Evolutionary conservation across 169 alveolate species (phyloP).

Genomic region (Cryptosporidium tyzzeri): DNA sequence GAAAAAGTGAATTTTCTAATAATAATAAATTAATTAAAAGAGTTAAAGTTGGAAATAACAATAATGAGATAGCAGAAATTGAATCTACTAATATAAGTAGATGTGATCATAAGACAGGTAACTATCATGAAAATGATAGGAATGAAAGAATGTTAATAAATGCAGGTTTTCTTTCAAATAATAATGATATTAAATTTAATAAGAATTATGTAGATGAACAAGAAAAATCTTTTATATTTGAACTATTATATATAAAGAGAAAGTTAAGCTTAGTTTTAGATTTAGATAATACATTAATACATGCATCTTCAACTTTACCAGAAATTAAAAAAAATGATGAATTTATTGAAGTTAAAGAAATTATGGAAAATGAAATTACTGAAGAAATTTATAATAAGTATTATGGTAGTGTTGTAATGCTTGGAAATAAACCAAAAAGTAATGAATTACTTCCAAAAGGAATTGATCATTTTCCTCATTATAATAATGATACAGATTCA

Average conservation of each 20-base stretch:
- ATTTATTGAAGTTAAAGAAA: background rate
- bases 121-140: background rate
- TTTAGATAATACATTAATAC: constrained; percentile 85
- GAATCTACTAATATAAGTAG: background rate
- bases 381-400: constrained; percentile 30
- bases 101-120: background rate
- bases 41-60: background rate
- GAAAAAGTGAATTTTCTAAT: background rate
- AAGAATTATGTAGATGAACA: constrained; percentile 34
- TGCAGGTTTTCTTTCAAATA: constrained; percentile 69
- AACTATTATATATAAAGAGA: constrained; percentile 67
- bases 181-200: constrained; percentile 31
- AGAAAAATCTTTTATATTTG: constrained; percentile 55
- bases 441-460: constrained; percentile 46
- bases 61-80: background rate
- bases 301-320: constrained; percentile 81
- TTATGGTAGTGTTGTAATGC: constrained; percentile 48
- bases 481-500: background rate
- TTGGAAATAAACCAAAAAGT: background rate
- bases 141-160: constrained; percentile 25
- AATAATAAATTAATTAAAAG: background rate
- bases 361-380: constrained; percentile 22
- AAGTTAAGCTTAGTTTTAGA: constrained; percentile 86
- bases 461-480: constrained; percentile 19
- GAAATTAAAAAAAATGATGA: constrained; percentile 6